phyloP scores from a whole-genome alignment of 371 early-diverging fungal genomes.

The Rhizopus arrhizus region DNA sequence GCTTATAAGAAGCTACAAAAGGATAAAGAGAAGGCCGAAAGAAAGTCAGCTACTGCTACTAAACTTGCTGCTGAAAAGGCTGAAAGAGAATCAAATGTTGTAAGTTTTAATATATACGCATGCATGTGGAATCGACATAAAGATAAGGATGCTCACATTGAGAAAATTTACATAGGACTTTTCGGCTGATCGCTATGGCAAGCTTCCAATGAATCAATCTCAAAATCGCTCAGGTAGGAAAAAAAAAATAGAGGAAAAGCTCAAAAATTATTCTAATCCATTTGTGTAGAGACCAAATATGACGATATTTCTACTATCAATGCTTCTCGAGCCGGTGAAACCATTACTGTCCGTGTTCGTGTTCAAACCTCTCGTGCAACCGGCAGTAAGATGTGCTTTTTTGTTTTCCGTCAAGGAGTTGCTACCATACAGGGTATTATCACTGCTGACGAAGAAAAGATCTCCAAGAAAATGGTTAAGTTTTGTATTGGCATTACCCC shows the following conservation, averaged over 20 bases:
- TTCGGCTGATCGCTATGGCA: conserved; percentile 86
- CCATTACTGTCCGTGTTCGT: conserved; percentile 86
- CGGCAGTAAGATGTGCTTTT: conserved; percentile 91
- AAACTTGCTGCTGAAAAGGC: conserved; percentile 86
- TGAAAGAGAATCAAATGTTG: conserved; percentile 73
- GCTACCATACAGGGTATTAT: conserved; percentile 88
- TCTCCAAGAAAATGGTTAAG: conserved; percentile 96
- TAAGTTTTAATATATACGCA: conserved; percentile 28
- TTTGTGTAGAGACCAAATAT: conserved; percentile 45
- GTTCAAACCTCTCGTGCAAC: conserved; percentile 88
- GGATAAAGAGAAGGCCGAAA: conserved; percentile 85
- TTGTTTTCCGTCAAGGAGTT: conserved; percentile 87
- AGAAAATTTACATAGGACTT: conserved; percentile 58
- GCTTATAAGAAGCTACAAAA: conserved; percentile 93
- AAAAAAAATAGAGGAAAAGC: background rate
- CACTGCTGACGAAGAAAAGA: conserved; percentile 63
- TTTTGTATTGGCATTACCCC: conserved; percentile 80
- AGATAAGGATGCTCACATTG: no score
- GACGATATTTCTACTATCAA: conserved; percentile 62
- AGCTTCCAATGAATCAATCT: conserved; percentile 86
- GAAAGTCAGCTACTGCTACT: conserved; percentile 78
- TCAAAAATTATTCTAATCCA: no score
- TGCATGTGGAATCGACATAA: no score
- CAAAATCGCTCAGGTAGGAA: conserved; percentile 64
- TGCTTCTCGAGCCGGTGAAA: conserved; percentile 69